Conservation (phyloP, 176 grass and related monocot genomes). For the Eleusine coracana region DNA sequence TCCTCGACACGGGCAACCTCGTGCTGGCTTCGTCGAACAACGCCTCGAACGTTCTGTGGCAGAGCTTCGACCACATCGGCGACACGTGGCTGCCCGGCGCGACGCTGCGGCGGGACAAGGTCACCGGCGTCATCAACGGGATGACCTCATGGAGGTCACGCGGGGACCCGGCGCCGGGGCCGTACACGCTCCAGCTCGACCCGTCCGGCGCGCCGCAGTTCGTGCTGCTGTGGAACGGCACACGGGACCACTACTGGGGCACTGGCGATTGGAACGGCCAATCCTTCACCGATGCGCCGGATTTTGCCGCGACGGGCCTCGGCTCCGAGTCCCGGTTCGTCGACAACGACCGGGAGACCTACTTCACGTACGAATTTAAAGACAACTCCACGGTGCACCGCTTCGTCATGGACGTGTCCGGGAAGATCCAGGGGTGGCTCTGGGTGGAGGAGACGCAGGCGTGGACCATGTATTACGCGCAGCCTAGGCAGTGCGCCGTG, state of each 20-base stretch:
- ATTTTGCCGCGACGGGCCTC: conserved; percentile 27
- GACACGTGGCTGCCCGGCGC: conserved; percentile 64
- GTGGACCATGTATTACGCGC: conserved; percentile 40
- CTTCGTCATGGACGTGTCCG: conserved; percentile 41
- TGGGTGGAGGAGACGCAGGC: conserved; percentile 37
- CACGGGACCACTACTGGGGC: conserved; percentile 34
- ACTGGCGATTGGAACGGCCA: conserved; percentile 43
- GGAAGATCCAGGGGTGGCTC: conserved; percentile 43
- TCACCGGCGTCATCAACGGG: conserved; percentile 23
- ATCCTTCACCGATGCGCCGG: conserved; percentile 32
- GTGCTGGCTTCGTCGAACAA: conserved; percentile 28
- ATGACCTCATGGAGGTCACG: conserved; percentile 43
- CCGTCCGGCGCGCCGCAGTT: conserved; percentile 44
- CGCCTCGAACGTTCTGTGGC: conserved; percentile 43
- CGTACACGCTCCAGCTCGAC: conserved; percentile 43
- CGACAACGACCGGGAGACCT: conserved; percentile 32
- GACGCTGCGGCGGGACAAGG: conserved; percentile 56
- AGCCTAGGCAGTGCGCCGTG: conserved; percentile 44
- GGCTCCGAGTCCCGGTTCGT: conserved; percentile 28
- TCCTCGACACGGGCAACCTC: conserved; percentile 10
- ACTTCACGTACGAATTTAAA: conserved; percentile 44
- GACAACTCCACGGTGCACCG: conserved; percentile 25
- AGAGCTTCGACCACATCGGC: conserved; percentile 67
- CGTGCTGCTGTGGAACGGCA: conserved; percentile 29
- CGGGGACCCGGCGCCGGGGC: conserved; percentile 40